Conservation (phyloP, 768 basidiomycete species). For the Neoboletus subvelutipes region DNA sequence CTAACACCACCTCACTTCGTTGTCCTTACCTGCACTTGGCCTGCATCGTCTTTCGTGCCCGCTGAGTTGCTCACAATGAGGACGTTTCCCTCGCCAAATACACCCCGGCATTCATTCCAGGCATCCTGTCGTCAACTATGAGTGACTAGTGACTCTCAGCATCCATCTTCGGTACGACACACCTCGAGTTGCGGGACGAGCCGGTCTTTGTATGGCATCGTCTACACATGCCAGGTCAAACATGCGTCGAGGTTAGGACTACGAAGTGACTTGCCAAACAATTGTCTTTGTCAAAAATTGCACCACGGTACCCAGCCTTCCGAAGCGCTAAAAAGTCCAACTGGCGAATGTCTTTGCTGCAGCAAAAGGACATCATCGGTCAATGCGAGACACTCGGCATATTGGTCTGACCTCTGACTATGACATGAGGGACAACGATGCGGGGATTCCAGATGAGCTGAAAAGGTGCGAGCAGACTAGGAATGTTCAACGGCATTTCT, state of each 20-base stretch:
- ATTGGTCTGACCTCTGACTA: conserved; percentile 57
- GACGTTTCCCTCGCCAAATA: conserved; percentile 77
- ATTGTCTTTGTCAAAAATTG: conserved; percentile 97
- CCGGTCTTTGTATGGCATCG: conserved; percentile 71
- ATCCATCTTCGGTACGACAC: conserved; percentile 14
- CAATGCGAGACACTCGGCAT: neutral
- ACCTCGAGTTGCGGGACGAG: conserved; percentile 79
- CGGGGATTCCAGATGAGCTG: conserved; percentile 70
- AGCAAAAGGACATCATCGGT: conserved; percentile 14
- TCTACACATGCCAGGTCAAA: conserved; percentile 45
- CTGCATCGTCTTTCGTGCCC: conserved; percentile 74
- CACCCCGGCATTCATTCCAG: conserved; percentile 69
- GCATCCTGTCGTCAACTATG: conserved; percentile 47
- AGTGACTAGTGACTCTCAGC: neutral
- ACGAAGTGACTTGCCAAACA: conserved; percentile 64
- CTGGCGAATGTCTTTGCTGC: conserved; percentile 79
- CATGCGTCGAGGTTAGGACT: no score
- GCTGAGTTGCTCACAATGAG: conserved; percentile 95
- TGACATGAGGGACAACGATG: conserved; percentile 61
- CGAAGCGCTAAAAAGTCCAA: conserved; percentile 74
- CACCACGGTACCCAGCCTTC: conserved; percentile 80
- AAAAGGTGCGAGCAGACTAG: conserved; percentile 67
- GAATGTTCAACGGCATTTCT: conserved; percentile 71
- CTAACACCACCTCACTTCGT: neutral
- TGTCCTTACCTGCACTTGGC: conserved; percentile 70